A percentile compares a stretch with the other conserved stretches of the same genome.
Evolutionary conservation across 352 stramenopile species (phyloP).

Genomic region (Aphanomyces cochlioides): DNA sequence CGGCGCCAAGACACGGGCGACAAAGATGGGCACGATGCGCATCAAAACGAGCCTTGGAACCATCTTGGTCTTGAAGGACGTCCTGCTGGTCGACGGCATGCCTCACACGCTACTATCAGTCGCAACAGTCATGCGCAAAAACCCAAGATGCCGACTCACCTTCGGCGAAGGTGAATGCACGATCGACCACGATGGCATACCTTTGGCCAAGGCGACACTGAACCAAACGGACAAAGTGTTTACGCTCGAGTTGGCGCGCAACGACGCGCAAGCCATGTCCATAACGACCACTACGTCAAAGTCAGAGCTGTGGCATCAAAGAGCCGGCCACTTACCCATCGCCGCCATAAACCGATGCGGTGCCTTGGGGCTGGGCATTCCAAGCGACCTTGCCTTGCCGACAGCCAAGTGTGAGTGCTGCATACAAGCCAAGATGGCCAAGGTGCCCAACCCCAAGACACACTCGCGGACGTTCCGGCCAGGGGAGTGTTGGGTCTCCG

Average conservation of each 20-base stretch:
- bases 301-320: constrained; percentile 11
- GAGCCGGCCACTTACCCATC: constrained; percentile 8
- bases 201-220: not conserved
- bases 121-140: not conserved
- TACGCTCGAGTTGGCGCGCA: not conserved
- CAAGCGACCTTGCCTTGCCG: not conserved
- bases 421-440: constrained; percentile 7
- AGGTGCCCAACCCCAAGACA: constrained; percentile 3
- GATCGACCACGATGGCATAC: constrained; percentile 23
- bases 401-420: constrained; percentile 13
- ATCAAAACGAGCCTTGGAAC: not conserved
- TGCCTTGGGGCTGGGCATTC: not conserved
- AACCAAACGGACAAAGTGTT: not conserved
- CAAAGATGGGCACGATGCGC: constrained; percentile 18
- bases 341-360: not conserved
- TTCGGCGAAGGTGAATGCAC: constrained; percentile 26
- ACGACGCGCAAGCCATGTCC: not conserved
- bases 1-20: constrained; percentile 10
- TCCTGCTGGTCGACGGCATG: constrained; percentile 1
- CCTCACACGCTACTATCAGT: constrained; percentile 11
- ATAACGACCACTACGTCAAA: not conserved
- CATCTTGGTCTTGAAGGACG: not conserved
- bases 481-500: constrained; percentile 24
- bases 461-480: not conserved
- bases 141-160: not conserved